Conservation (phyloP, 495 filamentous ascomycete genomes). For the Hypoxylon perforatum region DNA sequence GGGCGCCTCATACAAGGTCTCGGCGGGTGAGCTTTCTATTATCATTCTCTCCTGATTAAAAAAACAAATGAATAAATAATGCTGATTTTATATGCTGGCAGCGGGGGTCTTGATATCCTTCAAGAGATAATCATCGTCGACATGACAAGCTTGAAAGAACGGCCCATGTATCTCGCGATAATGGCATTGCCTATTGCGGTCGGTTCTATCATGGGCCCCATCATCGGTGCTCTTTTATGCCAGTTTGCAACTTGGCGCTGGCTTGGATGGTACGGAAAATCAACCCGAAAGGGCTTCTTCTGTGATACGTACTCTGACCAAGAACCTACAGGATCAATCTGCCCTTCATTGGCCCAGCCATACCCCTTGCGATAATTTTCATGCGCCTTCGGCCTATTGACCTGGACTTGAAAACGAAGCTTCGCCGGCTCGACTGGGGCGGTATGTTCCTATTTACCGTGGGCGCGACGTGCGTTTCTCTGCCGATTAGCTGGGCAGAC, state of each 20-base stretch:
- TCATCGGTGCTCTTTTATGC: constrained; percentile 45
- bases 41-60: no score
- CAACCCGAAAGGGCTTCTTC: no score
- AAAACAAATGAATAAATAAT: no score
- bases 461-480: constrained; percentile 37
- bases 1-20: constrained; percentile 77
- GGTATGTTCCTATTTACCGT: constrained; percentile 50
- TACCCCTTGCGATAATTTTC: not conserved
- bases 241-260: not conserved
- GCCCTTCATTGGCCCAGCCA: constrained; percentile 9
- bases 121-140: constrained; percentile 80
- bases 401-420: not conserved
- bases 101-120: constrained; percentile 76
- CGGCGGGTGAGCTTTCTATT: no score
- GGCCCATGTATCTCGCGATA: constrained; percentile 47
- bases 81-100: no score
- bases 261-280: constrained; percentile 52
- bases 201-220: constrained; percentile 43
- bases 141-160: constrained; percentile 43
- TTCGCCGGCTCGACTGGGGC: constrained; percentile 50
- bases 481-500: constrained; percentile 49
- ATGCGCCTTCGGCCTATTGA: not conserved
- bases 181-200: constrained; percentile 44
- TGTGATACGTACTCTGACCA: no score
- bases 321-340: no score